These are phyloP conservation scores for Nicotiana noctiflora DNA, from an alignment of 257 asterid species.

Conservation along the genomic window DNA sequence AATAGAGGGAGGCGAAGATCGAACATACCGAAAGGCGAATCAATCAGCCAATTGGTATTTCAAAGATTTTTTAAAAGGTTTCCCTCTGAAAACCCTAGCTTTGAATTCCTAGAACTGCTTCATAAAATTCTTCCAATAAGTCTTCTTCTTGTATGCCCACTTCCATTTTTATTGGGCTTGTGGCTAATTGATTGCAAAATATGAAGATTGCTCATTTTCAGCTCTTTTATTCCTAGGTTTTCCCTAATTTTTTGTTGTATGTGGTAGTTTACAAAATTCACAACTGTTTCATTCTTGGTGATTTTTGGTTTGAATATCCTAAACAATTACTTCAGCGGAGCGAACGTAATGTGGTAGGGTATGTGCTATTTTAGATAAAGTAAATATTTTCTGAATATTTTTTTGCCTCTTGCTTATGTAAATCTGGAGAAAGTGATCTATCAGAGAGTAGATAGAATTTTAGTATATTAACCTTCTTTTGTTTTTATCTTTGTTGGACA, in stretches of 20 bases:
- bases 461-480: not conserved
- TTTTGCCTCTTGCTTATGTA: not conserved
- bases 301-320: not conserved
- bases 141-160: not conserved
- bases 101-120: not conserved
- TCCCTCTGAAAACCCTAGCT: not conserved
- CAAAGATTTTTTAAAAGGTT: not conserved
- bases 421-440: not conserved
- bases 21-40: not conserved
- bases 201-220: not conserved
- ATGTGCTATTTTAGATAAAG: not conserved
- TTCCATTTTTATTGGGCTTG: not conserved
- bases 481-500: not conserved
- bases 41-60: not conserved
- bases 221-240: not conserved
- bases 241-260: not conserved
- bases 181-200: not conserved
- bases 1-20: not conserved
- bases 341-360: conserved; percentile 28
- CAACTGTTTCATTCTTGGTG: not conserved
- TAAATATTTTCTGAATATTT: not conserved
- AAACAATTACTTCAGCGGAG: conserved; percentile 46
- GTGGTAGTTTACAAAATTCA: not conserved
- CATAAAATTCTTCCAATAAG: not conserved
- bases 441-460: not conserved